Evolutionary conservation across 2,329 filamentous ascomycete species (phyloP).

Genomic region (Paecilomyces variotii): DNA sequence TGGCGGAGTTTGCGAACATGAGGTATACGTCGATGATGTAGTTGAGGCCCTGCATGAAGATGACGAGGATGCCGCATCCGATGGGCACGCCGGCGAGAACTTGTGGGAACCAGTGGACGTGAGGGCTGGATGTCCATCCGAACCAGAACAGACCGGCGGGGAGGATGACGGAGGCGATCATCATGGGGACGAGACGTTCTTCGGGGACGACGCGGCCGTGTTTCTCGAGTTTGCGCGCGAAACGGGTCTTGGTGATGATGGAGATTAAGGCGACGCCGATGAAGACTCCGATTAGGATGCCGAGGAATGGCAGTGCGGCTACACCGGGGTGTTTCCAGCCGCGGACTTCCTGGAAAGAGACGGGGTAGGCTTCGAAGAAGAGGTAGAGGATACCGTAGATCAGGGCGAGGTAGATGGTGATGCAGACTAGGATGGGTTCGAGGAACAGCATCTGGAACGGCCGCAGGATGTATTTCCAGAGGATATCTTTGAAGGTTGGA

Average conservation of each 20-base stretch:
- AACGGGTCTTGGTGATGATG: constrained; percentile 22
- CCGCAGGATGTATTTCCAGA: constrained; percentile 32
- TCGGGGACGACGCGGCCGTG: constrained; percentile 28
- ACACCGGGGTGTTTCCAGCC: constrained; percentile 33
- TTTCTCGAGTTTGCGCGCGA: constrained; percentile 13
- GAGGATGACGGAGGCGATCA: constrained; percentile 35
- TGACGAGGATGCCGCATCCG: constrained; percentile 37
- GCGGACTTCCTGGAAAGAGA: constrained; percentile 33
- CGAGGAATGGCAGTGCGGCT: constrained; percentile 40
- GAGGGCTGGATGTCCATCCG: constrained; percentile 38
- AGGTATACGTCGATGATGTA: constrained; percentile 37
- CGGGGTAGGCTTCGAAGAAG: constrained; percentile 28
- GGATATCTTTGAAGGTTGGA: constrained; percentile 24
- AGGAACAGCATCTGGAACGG: constrained; percentile 36
- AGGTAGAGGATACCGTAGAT: constrained; percentile 25
- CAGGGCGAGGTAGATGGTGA: constrained; percentile 35
- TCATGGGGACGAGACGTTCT: constrained; percentile 40
- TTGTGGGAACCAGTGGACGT: constrained; percentile 39
- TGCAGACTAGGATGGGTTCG: constrained; percentile 39
- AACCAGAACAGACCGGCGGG: constrained; percentile 45
- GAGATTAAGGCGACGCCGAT: constrained; percentile 22
- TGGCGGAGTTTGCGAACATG: constrained; percentile 32
- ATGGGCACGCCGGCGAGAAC: constrained; percentile 37
- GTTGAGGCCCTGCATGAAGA: constrained; percentile 37
- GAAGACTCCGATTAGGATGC: constrained; percentile 38